Percentiles rank a stretch among this genome's conserved stretches.
phyloP scores from a whole-genome alignment of 805 yeast genomes.

The Candida nemodendra region DNA sequence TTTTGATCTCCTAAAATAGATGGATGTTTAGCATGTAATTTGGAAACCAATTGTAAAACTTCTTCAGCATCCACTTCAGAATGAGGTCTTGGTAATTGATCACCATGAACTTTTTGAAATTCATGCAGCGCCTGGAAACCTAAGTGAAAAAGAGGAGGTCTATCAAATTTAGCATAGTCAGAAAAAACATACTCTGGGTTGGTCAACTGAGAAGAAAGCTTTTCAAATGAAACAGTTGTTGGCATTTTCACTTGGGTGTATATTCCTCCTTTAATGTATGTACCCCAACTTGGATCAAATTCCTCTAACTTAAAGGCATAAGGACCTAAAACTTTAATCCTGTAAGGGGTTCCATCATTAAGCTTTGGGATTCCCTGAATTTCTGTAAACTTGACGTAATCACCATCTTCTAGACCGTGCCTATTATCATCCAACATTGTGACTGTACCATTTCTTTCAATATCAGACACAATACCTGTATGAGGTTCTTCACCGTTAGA shows the following conservation, averaged over 20 bases:
- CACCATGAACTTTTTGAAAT: conserved; percentile 61
- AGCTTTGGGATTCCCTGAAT: conserved; percentile 74
- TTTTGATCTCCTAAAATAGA: conserved; percentile 52
- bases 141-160: conserved; percentile 85
- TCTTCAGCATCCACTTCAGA: conserved; percentile 73
- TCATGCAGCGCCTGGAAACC: conserved; percentile 88
- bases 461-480: conserved; percentile 84
- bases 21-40: conserved; percentile 56
- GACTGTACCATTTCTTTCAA: conserved; percentile 87
- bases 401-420: conserved; percentile 93
- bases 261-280: conserved; percentile 79
- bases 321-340: conserved; percentile 90
- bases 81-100: conserved; percentile 73
- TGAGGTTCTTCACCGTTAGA: conserved; percentile 91
- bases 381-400: conserved; percentile 82
- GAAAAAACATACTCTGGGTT: conserved; percentile 77
- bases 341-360: conserved; percentile 70
- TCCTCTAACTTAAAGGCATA: conserved; percentile 75
- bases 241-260: conserved; percentile 94
- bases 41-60: conserved; percentile 55
- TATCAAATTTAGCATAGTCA: conserved; percentile 92
- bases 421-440: conserved; percentile 88
- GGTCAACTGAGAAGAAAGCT: conserved; percentile 62
- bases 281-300: conserved; percentile 53
- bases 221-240: conserved; percentile 54